A percentile compares a stretch with the other conserved stretches of the same genome.
These are phyloP conservation scores for Fragosphaeria purpurea DNA, from an alignment of 2,329 filamentous ascomycete species.

Conservation along the genomic window DNA sequence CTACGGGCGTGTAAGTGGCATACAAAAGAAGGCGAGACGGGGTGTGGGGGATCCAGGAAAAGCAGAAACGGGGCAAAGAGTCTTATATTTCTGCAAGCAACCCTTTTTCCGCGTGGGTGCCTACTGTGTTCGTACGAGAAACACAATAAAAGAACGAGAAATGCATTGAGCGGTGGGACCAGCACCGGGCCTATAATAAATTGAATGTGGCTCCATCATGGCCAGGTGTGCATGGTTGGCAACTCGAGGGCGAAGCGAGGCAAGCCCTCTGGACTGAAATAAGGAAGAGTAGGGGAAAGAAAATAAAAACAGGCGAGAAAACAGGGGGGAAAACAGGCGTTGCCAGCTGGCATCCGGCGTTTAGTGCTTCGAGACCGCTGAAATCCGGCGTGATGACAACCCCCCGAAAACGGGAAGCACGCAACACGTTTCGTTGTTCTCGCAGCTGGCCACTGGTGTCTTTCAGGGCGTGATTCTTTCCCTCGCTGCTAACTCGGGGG, in stretches of 20 bases:
- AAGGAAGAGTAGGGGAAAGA: not conserved
- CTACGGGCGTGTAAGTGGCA: not conserved
- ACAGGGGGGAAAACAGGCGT: not conserved
- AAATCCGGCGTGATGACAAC: too few species aligned
- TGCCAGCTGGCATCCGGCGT: not conserved
- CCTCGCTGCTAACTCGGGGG: too few species aligned
- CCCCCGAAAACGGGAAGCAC: too few species aligned
- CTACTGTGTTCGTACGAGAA: too few species aligned
- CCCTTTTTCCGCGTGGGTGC: too few species aligned
- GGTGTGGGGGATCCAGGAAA: slow-evolving; percentile 3
- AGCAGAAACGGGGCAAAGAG: slow-evolving; percentile 1
- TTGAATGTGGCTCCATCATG: slow-evolving; percentile 12
- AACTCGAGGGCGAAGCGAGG: too few species aligned
- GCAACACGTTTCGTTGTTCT: too few species aligned
- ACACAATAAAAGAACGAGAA: not conserved
- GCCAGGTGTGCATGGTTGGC: not conserved
- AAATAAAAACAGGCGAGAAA: not conserved
- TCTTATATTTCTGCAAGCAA: slow-evolving; percentile 7
- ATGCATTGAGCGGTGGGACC: slow-evolving; percentile 10
- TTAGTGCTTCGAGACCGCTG: too few species aligned
- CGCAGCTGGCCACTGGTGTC: too few species aligned
- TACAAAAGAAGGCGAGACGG: not conserved
- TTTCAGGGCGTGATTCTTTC: too few species aligned
- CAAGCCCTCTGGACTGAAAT: not conserved
- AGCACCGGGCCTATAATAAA: slow-evolving; percentile 9